Conservation (phyloP, 495 filamentous ascomycete genomes). For the Neurospora terricola region DNA sequence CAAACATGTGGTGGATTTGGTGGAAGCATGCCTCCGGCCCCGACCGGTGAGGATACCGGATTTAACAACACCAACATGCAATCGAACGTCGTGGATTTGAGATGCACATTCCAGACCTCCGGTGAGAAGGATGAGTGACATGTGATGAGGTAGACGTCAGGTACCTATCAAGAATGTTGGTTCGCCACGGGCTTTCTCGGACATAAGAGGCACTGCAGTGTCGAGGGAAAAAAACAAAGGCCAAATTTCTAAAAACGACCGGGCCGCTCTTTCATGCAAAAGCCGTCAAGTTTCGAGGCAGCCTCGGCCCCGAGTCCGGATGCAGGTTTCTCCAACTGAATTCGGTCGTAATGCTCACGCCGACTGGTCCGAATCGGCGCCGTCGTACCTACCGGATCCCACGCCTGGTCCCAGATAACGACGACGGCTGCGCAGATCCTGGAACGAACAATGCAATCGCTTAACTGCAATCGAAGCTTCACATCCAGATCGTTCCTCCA, state of each 20-base stretch:
- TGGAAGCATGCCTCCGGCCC: neutral
- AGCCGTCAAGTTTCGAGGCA: too few relatives aligned
- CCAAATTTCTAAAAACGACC: too few relatives aligned
- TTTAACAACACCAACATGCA: neutral
- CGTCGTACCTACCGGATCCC: too few relatives aligned
- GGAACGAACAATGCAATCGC: neutral
- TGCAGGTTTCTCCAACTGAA: neutral
- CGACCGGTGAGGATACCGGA: neutral
- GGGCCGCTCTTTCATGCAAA: too few relatives aligned
- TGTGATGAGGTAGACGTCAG: neutral
- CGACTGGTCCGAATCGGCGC: too few relatives aligned
- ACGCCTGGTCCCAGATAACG: too few relatives aligned
- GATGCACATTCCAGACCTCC: neutral
- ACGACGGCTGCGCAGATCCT: neutral
- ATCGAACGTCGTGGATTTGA: neutral
- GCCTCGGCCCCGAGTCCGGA: too few relatives aligned
- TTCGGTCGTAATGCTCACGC: too few relatives aligned
- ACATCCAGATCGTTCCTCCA: neutral
- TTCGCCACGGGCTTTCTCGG: neutral
- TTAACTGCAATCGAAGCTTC: neutral
- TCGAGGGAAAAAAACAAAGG: too few relatives aligned
- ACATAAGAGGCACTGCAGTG: neutral
- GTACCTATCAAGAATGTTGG: neutral
- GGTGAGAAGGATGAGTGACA: neutral
- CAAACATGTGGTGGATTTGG: neutral